Evolutionary conservation across 371 early-diverging fungal species (phyloP).

Genomic region (Actinomortierella wolfii): DNA sequence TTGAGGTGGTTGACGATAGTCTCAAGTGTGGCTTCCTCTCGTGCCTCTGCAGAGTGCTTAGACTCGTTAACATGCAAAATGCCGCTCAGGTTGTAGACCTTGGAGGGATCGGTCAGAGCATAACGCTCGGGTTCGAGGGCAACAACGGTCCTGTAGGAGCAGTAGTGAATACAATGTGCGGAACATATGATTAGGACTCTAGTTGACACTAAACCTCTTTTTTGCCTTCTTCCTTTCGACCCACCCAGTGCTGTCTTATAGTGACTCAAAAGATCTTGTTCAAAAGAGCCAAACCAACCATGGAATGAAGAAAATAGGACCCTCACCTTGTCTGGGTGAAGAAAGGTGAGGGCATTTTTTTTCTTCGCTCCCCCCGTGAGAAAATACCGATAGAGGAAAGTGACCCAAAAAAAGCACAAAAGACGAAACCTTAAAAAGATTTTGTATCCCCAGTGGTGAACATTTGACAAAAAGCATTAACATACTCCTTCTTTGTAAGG

Average conservation of each 20-base stretch:
- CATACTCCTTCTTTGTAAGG: constrained; percentile 69
- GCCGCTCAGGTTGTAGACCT: constrained; percentile 70
- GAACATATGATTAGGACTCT: no score
- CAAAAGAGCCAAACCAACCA: no score
- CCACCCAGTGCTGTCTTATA: background rate
- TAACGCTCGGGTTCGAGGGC: constrained; percentile 86
- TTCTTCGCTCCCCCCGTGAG: background rate
- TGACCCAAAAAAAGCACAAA: constrained; percentile 2
- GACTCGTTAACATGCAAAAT: constrained; percentile 78
- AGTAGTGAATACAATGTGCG: background rate
- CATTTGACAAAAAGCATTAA: background rate
- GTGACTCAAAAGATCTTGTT: no score
- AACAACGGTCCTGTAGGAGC: constrained; percentile 46
- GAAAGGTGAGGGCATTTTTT: background rate
- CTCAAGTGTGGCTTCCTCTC: constrained; percentile 65
- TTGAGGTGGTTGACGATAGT: constrained; percentile 75
- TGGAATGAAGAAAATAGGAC: background rate
- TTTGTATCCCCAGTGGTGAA: background rate
- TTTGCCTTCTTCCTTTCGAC: background rate
- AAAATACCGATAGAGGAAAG: no score
- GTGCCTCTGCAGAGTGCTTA: constrained; percentile 43
- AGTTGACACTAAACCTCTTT: background rate
- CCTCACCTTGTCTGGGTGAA: no score
- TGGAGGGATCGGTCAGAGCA: constrained; percentile 61
- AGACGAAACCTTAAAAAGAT: background rate